Base-by-base conservation (phyloP, 2,329 filamentous ascomycete species). In the Ceratocystis alfenasii region DNA sequence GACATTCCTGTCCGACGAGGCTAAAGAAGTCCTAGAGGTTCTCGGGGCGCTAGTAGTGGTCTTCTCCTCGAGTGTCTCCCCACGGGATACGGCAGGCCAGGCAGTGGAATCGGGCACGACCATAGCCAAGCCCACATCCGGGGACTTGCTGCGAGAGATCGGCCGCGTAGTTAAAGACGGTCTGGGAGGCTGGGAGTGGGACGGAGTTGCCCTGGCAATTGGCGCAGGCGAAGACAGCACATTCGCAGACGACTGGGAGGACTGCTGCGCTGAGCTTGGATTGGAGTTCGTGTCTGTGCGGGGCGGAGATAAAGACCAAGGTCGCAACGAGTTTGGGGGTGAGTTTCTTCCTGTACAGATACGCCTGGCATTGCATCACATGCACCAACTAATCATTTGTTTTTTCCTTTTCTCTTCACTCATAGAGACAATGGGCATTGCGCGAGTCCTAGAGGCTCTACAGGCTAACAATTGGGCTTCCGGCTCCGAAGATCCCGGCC, bases 381-480 rank as follows among this genome's bases (percentile, higher is more conserved):
- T 46, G 2, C 20, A 33, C 8, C 8, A 20, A 45, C 57, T 61
- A 5, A 25, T 7, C 46, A 12, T 8, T 6, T 41, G 50, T 48
- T 17, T 48, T 17, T 44, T 45, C 6, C 30, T 6, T 30, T 12
- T 22, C n/a, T 33, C 28, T 28, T n/a, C 41, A 3, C 44, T 45
- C 28, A 5, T 67, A 83, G 85, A 87, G 73, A 81, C 80, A 67
- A 80, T 78, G 41, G 85, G 85, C 17, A 78, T 87, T 46, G 76
- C 81, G 0, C 78, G 86, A 8, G 78, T 83, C 1, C 76, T 78
- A 7, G 84, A 88, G 71, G 85, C 85, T 0, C 73, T 88, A 15
- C 80, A 87, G 71, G 77, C 84, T 17, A 88, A 87, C 71, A 85
- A 87, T 73, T 88, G 86, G 86, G 70, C 74, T 64, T 68, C 75